These are phyloP conservation scores for Diplocarpon rosae DNA, from an alignment of 2,329 filamentous ascomycete species.

Conservation along the genomic window DNA sequence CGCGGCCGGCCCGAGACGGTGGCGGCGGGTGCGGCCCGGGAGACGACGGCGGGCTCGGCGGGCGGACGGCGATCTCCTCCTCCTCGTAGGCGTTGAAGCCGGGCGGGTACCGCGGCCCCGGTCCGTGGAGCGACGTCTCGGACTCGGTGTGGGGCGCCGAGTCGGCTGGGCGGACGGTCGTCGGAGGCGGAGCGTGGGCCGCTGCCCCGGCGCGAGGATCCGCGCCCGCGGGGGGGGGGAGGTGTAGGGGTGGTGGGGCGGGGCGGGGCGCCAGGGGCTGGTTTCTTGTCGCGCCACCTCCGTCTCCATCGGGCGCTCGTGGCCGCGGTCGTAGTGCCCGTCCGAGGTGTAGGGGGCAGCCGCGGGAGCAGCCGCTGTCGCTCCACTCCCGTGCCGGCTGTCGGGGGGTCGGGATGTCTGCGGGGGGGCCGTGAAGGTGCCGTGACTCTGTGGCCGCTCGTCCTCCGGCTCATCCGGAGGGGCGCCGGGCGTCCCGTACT, in stretches of 20 bases:
- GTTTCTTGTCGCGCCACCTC: no score
- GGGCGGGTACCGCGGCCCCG: slow-evolving; percentile 17
- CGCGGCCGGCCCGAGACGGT: slow-evolving; percentile 24
- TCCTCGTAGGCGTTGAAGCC: slow-evolving; percentile 23
- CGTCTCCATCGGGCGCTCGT: no score
- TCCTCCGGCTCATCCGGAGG: slow-evolving; percentile 19
- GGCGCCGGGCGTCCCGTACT: slow-evolving; percentile 27
- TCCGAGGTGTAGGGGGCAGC: slow-evolving; percentile 15
- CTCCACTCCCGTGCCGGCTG: slow-evolving; percentile 10
- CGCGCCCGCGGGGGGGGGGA: no score
- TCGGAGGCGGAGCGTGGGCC: slow-evolving; percentile 8
- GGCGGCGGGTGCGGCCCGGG: slow-evolving; percentile 17
- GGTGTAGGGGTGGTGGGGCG: no score
- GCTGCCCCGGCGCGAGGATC: no score
- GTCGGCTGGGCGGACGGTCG: slow-evolving; percentile 23
- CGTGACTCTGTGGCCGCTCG: slow-evolving; percentile 17
- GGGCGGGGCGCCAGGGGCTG: no score
- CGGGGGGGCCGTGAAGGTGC: slow-evolving; percentile 17
- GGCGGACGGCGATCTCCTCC: slow-evolving; percentile 1
- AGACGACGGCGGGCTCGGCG: no score
- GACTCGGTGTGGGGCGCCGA: slow-evolving; percentile 23
- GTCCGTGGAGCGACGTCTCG: slow-evolving; percentile 23
- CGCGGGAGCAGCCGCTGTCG: slow-evolving; percentile 19
- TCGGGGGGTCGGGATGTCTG: no score
- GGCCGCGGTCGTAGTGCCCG: slow-evolving; percentile 22